Base-by-base conservation (phyloP, 1,139 yeast genomes). In the Yamadazyma epiphylla region DNA sequence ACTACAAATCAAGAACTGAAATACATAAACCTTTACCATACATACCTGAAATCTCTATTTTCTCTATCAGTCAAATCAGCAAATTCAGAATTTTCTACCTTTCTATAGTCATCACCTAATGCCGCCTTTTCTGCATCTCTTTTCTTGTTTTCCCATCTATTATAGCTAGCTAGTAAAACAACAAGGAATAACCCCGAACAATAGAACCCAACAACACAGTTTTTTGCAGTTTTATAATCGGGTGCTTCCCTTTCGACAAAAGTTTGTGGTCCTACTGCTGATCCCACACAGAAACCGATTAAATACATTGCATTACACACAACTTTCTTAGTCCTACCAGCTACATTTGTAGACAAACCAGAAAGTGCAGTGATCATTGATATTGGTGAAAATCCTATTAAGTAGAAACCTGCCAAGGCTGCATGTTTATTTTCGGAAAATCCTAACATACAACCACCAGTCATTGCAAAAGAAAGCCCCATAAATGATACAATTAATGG, bases 371-470 rank as follows among this genome's bases (percentile, higher is more conserved):
- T 42, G 25, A 48, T 16, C 42, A 41, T 43, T 39, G 14, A 46
- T 44, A 33, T 41, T 35, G 32, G 39, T 30, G 23, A 43, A 27
- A 20, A 49, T 38, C 42, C 49, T 26, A 28, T 35, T 35, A 16
- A 40, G 38, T 22, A 43, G 41, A 13, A 49, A 19, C 66, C 47
- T 2, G 70, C 74, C 30, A 63, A 27, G 14, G 32, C 25, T 5
- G 27, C 20, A 17, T 30, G 19, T 47, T 52, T 51, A 8, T 42
- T 44, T 4, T 46, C 45, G 3, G 55, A 53, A 35, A 51, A 2
- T 70, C 58, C 19, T 73, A 74, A 5, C 65, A 26, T 5, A 61
- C 51, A 57, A 31, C 35, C 44, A 41, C 44, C 27, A 35, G 29
- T 13, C 32, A 38, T 14, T 35, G 41, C 26, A 12, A 32, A 17